Base-by-base conservation (phyloP, 1,284 basidiomycete species). In the Boletellus deceptivus region DNA sequence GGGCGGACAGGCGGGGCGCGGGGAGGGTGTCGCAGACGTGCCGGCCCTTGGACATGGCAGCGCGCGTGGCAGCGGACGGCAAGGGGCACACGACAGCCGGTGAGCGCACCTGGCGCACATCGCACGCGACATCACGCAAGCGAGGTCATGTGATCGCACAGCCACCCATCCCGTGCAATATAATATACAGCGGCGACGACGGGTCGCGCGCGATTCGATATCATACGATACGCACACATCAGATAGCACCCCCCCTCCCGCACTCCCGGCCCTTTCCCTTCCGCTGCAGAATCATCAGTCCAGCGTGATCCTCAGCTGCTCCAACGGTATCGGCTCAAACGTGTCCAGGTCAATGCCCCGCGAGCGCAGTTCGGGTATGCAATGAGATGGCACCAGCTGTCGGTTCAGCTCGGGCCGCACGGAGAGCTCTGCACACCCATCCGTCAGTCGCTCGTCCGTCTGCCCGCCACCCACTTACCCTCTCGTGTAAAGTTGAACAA, bases 401-500 rank as follows among this genome's bases (percentile, higher is more conserved):
- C 84, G 83, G 72, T 91, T 96, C 55, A 99, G 76, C 70, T 98
- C 96, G 46, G 97, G 96, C 60, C 95, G 88, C 59, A 97, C 88
- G 42, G 94, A 98, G 42, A 99, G 82, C 75, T 99, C 96, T 91
- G 74, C 58, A 34, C 5, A 34, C 4, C 24, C 33, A 22, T 29
- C 6, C 42, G 29, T 57, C 44, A 61, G 52, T 44, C 47, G n/a
- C 7, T 10, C n/a, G 13, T 9, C 24, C 9, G 0, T 13, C 4
- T 36, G n/a, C 20, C 22, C 43, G 37, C 20, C 16, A 41, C 14
- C n/a, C 16, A 62, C 89, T 73, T 61, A 93, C 93, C 92, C 76
- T 98, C 95, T 60, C 89, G 86, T 55, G 94, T 96, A 70, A 97
- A 98, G 77, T 99, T 85, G 74, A 99, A 99, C 57, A 99, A 76